Percentiles rank a stretch among this genome's conserved stretches.
Evolutionary conservation across 306 rosid genomes (phyloP).

Genomic region (Quercus ilex): DNA sequence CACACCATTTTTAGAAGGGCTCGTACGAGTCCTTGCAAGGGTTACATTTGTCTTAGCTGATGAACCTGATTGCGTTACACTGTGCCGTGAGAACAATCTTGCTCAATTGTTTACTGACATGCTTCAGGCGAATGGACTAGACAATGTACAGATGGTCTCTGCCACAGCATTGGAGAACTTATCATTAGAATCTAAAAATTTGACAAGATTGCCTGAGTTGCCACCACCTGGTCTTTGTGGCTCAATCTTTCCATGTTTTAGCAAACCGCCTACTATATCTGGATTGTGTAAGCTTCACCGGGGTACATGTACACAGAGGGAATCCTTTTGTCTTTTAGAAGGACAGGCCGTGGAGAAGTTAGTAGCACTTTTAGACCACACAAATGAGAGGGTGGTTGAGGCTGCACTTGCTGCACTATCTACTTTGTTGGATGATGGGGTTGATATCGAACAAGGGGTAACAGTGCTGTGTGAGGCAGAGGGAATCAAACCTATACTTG

Average conservation of each 20-base stretch:
- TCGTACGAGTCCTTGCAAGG: constrained; percentile 82
- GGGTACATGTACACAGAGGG: constrained; percentile 75
- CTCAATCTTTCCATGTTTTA: constrained; percentile 66
- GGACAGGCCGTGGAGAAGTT: constrained; percentile 76
- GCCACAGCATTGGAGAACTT: constrained; percentile 86
- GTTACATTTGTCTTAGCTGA: constrained; percentile 65
- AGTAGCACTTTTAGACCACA: constrained; percentile 89
- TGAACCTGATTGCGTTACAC: constrained; percentile 68
- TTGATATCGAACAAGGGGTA: constrained; percentile 81
- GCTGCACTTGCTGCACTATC: constrained; percentile 90
- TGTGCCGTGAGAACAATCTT: constrained; percentile 67
- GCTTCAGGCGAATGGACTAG: constrained; percentile 85
- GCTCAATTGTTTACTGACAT: constrained; percentile 71
- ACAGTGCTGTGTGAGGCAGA: constrained; percentile 65
- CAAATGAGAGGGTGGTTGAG: constrained; percentile 85
- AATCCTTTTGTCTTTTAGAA: constrained; percentile 75
- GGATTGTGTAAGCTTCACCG: constrained; percentile 83
- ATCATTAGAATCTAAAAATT: constrained; percentile 67
- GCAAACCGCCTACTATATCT: constrained; percentile 51
- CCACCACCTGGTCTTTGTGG: constrained; percentile 63
- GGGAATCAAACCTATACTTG: constrained; percentile 74
- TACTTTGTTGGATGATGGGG: constrained; percentile 84
- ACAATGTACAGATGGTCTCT: constrained; percentile 92
- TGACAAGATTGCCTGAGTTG: constrained; percentile 65
- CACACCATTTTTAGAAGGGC: constrained; percentile 88